Evolutionary conservation across 805 yeast genomes (phyloP).

Genomic region (Metschnikowia vanudenii): DNA sequence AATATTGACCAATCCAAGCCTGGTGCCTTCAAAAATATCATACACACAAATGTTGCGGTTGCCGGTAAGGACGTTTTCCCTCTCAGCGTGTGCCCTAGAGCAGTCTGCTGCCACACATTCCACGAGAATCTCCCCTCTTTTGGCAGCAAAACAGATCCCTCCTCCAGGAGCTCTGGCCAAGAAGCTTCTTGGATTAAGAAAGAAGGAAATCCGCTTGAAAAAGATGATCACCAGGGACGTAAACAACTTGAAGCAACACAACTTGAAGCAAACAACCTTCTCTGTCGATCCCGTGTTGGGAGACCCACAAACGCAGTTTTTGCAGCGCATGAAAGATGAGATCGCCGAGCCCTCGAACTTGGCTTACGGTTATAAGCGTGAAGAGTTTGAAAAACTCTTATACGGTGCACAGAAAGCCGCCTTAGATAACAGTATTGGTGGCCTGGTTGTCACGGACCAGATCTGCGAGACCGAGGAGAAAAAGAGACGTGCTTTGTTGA

Average conservation of each 20-base stretch:
- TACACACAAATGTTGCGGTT: constrained; percentile 12
- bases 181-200: constrained; percentile 34
- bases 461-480: constrained; percentile 41
- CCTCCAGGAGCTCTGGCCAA: constrained; percentile 33
- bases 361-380: constrained; percentile 55
- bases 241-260: constrained; percentile 41
- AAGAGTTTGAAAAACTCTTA: constrained; percentile 71
- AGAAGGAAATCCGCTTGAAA: constrained; percentile 41
- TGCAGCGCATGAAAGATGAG: constrained; percentile 64
- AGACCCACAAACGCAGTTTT: constrained; percentile 59
- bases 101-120: neutral
- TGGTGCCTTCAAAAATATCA: neutral
- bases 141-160: constrained; percentile 39
- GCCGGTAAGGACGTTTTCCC: constrained; percentile 11
- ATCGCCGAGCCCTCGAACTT: constrained; percentile 63
- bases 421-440: constrained; percentile 35
- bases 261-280: constrained; percentile 31
- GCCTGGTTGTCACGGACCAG: constrained; percentile 30
- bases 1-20: neutral
- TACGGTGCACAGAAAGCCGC: constrained; percentile 74
- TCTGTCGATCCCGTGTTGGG: constrained; percentile 85
- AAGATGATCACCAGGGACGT: constrained; percentile 38
- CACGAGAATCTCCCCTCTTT: constrained; percentile 13
- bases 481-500: constrained; percentile 65
- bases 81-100: neutral